Evolutionary conservation across 495 filamentous ascomycete genomes (phyloP), one percentile per base, ranked within the genome.

Genomic region (Daldinia bambusicola): DNA sequence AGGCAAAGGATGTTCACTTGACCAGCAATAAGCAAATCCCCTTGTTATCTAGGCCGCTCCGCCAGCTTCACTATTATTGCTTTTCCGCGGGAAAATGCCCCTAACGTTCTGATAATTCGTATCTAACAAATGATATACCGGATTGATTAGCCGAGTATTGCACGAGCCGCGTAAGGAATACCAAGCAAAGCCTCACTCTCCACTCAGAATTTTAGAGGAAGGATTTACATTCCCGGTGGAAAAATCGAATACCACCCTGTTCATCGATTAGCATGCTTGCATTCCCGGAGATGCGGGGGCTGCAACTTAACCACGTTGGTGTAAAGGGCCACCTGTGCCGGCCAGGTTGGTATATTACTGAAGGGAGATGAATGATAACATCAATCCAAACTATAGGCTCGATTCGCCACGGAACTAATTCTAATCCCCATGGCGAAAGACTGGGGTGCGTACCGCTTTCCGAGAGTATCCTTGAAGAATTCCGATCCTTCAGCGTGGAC

Each of bases 341-440:
- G 43, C 18, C 18, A 16, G 0, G 43, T 10, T 48, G 8, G 12
- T 8, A 3, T 48, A 48, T 22, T 48, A 12, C 43, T 22, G 8
- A 48, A 22, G 43, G 43, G 43, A 48, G 43, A 20, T 48, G 10
- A 22, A 48, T 48, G 43, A 48, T 10, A 48, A 22, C 43, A 48
- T 20, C 7, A 16, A 48, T 48, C 34, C 9, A 36, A 1, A 36
- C 18, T 22, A 48, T 5, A 20, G 18, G 9, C 9, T 48, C 43
- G 43, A 12, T 48, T 48, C 43, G 18, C 20, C 16, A 9, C 20
- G 9, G 9, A 22, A 48, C 4, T 20, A 12, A 4, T 22, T 0
- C 18, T 16, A 9, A 20, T 4, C 10, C 43, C 20, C 20, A 48
- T 2, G 18, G 43, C 26, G 2, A 16, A 2, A 22, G 10, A 48